phyloP scores from a whole-genome alignment of 1,284 basidiomycete genomes.

The Ceratobasidium sp. region DNA sequence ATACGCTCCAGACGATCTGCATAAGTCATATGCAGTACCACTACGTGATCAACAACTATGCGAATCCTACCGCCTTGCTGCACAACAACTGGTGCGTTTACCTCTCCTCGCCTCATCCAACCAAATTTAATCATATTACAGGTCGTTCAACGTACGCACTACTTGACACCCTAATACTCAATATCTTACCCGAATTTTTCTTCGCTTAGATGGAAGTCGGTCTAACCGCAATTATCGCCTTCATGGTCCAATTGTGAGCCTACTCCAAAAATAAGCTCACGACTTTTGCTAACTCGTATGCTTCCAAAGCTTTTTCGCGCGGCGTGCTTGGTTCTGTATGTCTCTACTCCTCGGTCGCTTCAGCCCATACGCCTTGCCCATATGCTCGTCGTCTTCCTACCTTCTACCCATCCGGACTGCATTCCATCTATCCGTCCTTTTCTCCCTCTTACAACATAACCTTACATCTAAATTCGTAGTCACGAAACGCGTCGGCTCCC shows the following conservation, averaged over 20 bases:
- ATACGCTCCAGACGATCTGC: slow-evolving; percentile 20
- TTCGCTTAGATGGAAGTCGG: slow-evolving; percentile 23
- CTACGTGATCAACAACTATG: slow-evolving; percentile 54
- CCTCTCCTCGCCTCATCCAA: neutral
- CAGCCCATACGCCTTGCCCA: neutral
- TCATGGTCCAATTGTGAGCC: slow-evolving; percentile 52
- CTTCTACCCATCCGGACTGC: too few relatives aligned
- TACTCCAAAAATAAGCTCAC: slow-evolving; percentile 11
- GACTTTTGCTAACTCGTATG: slow-evolving; percentile 33
- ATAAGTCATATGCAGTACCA: slow-evolving; percentile 40
- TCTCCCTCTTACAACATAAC: neutral
- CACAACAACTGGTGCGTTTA: slow-evolving; percentile 51
- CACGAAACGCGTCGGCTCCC: slow-evolving; percentile 31
- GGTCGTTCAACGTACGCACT: slow-evolving; percentile 53
- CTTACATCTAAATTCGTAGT: neutral
- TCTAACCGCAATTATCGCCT: slow-evolving; percentile 50
- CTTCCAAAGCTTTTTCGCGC: slow-evolving; percentile 53
- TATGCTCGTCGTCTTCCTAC: neutral
- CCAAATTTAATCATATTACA: slow-evolving; percentile 1
- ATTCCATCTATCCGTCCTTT: too few relatives aligned
- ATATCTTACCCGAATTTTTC: neutral
- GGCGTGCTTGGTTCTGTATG: slow-evolving; percentile 54
- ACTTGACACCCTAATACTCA: neutral
- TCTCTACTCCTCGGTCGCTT: neutral
- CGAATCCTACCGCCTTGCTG: slow-evolving; percentile 50